Evolutionary conservation across 2,329 filamentous ascomycete genomes (phyloP).

Genomic region (Cytospora mali): DNA sequence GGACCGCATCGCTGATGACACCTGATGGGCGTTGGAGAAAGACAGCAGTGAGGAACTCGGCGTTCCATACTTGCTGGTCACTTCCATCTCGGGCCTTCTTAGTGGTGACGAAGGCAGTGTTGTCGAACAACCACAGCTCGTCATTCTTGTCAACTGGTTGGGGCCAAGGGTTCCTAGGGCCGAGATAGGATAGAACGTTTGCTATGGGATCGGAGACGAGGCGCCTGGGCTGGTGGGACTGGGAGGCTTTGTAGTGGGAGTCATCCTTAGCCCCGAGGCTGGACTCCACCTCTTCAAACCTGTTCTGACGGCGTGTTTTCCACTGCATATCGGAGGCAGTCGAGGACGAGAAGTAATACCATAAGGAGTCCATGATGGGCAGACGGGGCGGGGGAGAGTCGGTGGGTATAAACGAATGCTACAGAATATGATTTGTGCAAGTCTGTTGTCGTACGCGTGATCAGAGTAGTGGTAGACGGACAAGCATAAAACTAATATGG

Average conservation of each 20-base stretch:
- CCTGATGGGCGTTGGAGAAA: constrained; percentile 74
- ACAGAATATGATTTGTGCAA: neutral
- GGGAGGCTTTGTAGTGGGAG: constrained; percentile 2
- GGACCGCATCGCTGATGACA: constrained; percentile 68
- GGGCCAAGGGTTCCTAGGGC: constrained; percentile 59
- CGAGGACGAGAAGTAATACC: neutral
- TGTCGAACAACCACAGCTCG: constrained; percentile 87
- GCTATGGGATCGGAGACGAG: constrained; percentile 30
- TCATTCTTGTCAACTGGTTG: constrained; percentile 65
- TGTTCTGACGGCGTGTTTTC: constrained; percentile 14
- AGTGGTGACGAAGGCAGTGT: constrained; percentile 71
- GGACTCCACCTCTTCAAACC: constrained; percentile 18
- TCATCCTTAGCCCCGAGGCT: constrained; percentile 7
- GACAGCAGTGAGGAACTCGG: constrained; percentile 81
- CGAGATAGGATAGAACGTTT: constrained; percentile 53
- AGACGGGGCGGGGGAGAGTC: neutral
- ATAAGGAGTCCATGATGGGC: constrained; percentile 7
- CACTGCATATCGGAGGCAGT: constrained; percentile 17
- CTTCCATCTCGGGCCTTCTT: constrained; percentile 38
- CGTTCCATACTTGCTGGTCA: constrained; percentile 61
- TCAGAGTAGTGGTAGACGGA: neutral
- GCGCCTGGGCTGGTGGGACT: constrained; percentile 2
- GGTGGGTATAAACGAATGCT: constrained; percentile 1
- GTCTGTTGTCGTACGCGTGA: constrained; percentile 12
- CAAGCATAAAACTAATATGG: neutral